Evolutionary conservation across 805 yeast genomes (phyloP), one percentile per base, ranked within the genome.

Genomic region (Yamadazyma takamatsuzukensis): DNA sequence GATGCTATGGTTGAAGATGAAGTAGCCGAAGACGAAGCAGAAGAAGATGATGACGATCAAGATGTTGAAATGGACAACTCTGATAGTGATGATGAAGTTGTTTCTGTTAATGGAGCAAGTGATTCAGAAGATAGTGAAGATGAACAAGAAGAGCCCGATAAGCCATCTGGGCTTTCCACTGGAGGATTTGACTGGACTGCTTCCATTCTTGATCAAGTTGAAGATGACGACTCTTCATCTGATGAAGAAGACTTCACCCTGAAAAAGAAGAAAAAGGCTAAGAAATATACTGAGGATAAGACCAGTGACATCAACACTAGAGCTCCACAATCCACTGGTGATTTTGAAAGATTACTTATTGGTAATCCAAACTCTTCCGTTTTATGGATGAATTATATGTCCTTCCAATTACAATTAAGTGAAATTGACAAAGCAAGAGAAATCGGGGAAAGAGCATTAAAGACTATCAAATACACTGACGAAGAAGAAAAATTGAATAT

Each of bases 381-480:
- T 21, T 61, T 87, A 36, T 93, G 98, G 98, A 90, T 93, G 85
- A 86, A 89, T 62, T 93, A 84, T 63, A 93, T 93, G 96, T 89
- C 97, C 4, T 93, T 90, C 82, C 96, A 89, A 60, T 71, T 93
- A 43, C 96, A 89, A 59, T 70, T 90, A 42, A 84, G 96, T 66
- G 98, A 93, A 59, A 68, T 88, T 38, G 97, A 90, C 23, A 87
- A 85, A 61, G 96, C 97, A 7, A 78, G 98, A 48, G 95, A 86
- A 56, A 78, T 93, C 48, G 97, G 86, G 27, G 84, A 82, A 48
- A 77, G 98, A 42, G 98, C 97, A 2, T 72, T 93, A 53, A 85
- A 85, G 64, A 81, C 93, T 5, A 94, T 93, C 47, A 79, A 76
- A 49, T 86, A 80, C 62, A 77, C 96, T 51, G 96, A 89, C 51